A percentile compares a stretch with the other conserved stretches of the same genome.
Conservation (phyloP, 805 yeast genomes). For the Hanseniaspora mollemarum region DNA sequence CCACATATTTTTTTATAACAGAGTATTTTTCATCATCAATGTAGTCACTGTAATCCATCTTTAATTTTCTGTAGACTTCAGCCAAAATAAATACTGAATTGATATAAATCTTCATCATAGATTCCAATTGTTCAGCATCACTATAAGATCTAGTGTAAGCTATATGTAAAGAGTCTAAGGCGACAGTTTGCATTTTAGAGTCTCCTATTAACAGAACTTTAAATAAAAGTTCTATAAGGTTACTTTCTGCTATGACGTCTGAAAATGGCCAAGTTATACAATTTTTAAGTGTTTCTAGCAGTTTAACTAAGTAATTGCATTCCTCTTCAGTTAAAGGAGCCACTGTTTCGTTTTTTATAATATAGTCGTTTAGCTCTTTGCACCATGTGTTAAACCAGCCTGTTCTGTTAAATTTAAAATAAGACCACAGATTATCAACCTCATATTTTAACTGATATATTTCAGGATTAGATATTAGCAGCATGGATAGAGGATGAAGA, state of each 20-base stretch:
- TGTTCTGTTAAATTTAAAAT: slow-evolving; percentile 49
- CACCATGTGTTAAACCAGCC: slow-evolving; percentile 86
- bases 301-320: slow-evolving; percentile 46
- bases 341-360: slow-evolving; percentile 11
- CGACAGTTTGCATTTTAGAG: slow-evolving; percentile 62
- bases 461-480: slow-evolving; percentile 62
- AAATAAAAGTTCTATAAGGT: slow-evolving; percentile 54
- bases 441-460: slow-evolving; percentile 53
- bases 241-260: slow-evolving; percentile 52
- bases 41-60: slow-evolving; percentile 48
- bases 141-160: slow-evolving; percentile 70
- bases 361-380: slow-evolving; percentile 29
- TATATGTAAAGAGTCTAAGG: slow-evolving; percentile 83
- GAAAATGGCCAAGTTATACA: slow-evolving; percentile 89
- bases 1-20: slow-evolving; percentile 78
- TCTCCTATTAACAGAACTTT: slow-evolving; percentile 47
- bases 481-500: slow-evolving; percentile 71
- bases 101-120: slow-evolving; percentile 70
- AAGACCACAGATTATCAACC: slow-evolving; percentile 37
- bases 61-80: slow-evolving; percentile 45
- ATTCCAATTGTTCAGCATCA: slow-evolving; percentile 55
- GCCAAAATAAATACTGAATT: slow-evolving; percentile 63
- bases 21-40: slow-evolving; percentile 73
- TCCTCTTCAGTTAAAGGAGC: slow-evolving; percentile 33
- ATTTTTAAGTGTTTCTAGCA: slow-evolving; percentile 73